Evolutionary conservation across 1,284 basidiomycete species (phyloP).

Genomic region (Mycena sp.): DNA sequence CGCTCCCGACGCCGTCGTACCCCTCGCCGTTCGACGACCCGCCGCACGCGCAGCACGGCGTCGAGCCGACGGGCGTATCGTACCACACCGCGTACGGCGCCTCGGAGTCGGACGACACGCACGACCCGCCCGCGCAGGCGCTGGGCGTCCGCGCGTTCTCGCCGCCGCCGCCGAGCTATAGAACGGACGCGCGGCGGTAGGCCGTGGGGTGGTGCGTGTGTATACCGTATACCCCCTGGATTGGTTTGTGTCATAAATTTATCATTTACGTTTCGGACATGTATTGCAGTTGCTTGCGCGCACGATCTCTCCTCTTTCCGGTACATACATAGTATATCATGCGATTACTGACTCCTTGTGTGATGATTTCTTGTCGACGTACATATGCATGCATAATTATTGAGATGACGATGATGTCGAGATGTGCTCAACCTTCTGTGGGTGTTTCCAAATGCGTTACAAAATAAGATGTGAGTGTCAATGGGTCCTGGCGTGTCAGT

Average conservation of each 20-base stretch:
- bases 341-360: too few species aligned
- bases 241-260: neutral
- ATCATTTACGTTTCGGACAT: neutral
- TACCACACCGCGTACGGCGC: slow-evolving; percentile 29
- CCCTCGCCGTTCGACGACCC: neutral
- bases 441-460: too few species aligned
- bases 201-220: too few species aligned
- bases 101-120: slow-evolving; percentile 4
- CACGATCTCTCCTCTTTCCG: too few species aligned
- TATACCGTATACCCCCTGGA: too few species aligned
- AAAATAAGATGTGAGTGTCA: too few species aligned
- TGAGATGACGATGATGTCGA: too few species aligned
- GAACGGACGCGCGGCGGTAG: slow-evolving; percentile 12
- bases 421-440: too few species aligned
- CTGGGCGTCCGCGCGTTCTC: slow-evolving; percentile 2
- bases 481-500: too few species aligned
- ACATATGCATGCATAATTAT: too few species aligned
- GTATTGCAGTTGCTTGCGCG: neutral
- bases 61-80: slow-evolving; percentile 30
- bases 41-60: slow-evolving; percentile 7
- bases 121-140: neutral
- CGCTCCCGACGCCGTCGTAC: slow-evolving; percentile 6
- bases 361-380: too few species aligned
- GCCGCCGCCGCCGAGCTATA: slow-evolving; percentile 32
- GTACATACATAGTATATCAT: too few species aligned